Percentiles rank a stretch among this genome's conserved stretches.
These are phyloP conservation scores for Nephelium lappaceum DNA, from an alignment of 345 rosid species.

Conservation along the genomic window DNA sequence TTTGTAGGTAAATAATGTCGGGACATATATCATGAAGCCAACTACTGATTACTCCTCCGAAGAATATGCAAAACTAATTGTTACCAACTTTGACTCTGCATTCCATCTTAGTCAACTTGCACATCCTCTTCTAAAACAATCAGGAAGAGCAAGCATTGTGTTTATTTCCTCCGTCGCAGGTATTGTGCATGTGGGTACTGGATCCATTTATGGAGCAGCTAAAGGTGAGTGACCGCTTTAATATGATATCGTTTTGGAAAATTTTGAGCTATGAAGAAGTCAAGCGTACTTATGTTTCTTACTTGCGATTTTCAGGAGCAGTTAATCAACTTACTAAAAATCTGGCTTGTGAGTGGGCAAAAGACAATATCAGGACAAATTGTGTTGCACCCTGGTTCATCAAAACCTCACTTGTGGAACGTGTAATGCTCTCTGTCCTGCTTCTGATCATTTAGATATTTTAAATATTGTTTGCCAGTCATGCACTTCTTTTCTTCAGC, in stretches of 20 bases:
- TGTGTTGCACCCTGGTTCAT: slow-evolving; percentile 85
- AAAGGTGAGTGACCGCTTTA: slow-evolving; percentile 54
- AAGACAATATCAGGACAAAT: slow-evolving; percentile 83
- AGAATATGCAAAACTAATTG: slow-evolving; percentile 57
- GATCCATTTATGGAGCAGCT: slow-evolving; percentile 69
- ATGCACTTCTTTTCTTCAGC: neutral
- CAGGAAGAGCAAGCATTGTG: slow-evolving; percentile 77
- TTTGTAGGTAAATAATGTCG: slow-evolving; percentile 80
- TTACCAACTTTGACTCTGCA: slow-evolving; percentile 76
- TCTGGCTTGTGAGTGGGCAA: slow-evolving; percentile 95
- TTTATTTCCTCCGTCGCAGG: slow-evolving; percentile 91
- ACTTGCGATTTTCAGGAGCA: slow-evolving; percentile 53
- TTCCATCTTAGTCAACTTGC: slow-evolving; percentile 79
- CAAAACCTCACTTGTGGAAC: slow-evolving; percentile 75
- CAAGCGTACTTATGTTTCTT: neutral
- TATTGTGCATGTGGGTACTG: slow-evolving; percentile 41
- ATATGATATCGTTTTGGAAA: neutral
- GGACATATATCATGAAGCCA: slow-evolving; percentile 82
- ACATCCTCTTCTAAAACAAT: slow-evolving; percentile 84
- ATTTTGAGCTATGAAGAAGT: neutral
- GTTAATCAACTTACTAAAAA: slow-evolving; percentile 79
- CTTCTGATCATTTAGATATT: neutral
- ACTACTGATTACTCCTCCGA: slow-evolving; percentile 69
- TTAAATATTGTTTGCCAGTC: neutral
- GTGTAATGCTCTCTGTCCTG: slow-evolving; percentile 40